Percentiles rank a stretch among this genome's conserved stretches.
These are phyloP conservation scores for Pseudocercospora pini-densiflorae DNA, from an alignment of 2,329 filamentous ascomycete genomes.

Conservation along the genomic window DNA sequence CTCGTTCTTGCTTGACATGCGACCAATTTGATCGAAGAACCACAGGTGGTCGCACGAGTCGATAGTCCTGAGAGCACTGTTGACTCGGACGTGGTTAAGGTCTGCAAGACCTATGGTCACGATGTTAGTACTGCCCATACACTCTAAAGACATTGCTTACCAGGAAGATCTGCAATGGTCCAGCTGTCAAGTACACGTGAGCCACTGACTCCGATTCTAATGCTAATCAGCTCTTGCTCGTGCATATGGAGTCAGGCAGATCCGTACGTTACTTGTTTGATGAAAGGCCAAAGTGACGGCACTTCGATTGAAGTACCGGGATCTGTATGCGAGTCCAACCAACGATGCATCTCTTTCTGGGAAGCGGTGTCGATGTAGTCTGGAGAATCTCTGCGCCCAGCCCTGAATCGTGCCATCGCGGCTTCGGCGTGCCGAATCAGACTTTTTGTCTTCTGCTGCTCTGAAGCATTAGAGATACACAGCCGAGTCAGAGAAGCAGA, in stretches of 20 bases:
- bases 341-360: too few relatives aligned
- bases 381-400: too few relatives aligned
- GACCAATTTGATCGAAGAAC: background rate
- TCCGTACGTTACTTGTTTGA: background rate
- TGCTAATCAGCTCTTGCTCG: background rate
- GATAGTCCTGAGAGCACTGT: background rate
- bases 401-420: too few relatives aligned
- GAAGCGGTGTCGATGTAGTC: too few relatives aligned
- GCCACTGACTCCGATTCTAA: background rate
- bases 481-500: background rate
- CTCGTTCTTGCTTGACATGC: background rate
- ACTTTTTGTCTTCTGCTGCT: too few relatives aligned
- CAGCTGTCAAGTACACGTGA: background rate
- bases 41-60: background rate
- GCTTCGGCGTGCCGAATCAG: too few relatives aligned
- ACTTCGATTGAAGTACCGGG: background rate
- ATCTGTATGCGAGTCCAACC: too few relatives aligned
- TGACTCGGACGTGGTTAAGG: background rate
- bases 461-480: background rate
- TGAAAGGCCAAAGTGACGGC: background rate
- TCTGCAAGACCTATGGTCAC: background rate
- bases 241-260: too few relatives aligned
- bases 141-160: background rate
- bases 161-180: background rate
- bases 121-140: background rate